Percentiles rank a stretch among this genome's conserved stretches.
phyloP scores from a whole-genome alignment of 768 basidiomycete species.

The Suillus paluster region DNA sequence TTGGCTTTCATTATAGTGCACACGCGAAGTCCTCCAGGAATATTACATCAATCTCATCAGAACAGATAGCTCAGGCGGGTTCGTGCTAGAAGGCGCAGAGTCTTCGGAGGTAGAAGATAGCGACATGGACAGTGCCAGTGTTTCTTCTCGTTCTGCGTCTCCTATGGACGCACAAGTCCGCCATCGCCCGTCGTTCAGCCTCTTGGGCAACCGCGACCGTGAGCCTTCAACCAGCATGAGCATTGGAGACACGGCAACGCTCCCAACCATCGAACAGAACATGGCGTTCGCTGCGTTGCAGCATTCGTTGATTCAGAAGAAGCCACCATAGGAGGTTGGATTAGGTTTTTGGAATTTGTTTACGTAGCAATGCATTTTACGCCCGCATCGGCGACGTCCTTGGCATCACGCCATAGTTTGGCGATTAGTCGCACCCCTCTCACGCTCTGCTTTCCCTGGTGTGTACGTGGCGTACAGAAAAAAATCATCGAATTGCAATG shows the following conservation, averaged over 20 bases:
- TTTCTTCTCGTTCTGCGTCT: slow-evolving; percentile 54
- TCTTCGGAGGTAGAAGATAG: slow-evolving; percentile 52
- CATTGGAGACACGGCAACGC: slow-evolving; percentile 41
- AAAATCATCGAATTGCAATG: too few relatives aligned
- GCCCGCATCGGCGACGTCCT: too few relatives aligned
- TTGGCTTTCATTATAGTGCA: slow-evolving; percentile 68
- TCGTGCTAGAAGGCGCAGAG: slow-evolving; percentile 51
- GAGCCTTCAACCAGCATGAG: slow-evolving; percentile 43
- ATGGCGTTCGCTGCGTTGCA: slow-evolving; percentile 80
- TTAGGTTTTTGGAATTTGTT: not conserved
- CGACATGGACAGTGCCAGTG: slow-evolving; percentile 56
- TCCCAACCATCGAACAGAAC: slow-evolving; percentile 74
- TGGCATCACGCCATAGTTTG: too few relatives aligned
- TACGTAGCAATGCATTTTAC: too few relatives aligned
- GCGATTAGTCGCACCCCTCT: too few relatives aligned
- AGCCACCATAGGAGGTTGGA: slow-evolving; percentile 5
- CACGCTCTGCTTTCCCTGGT: too few relatives aligned
- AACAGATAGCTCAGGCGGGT: slow-evolving; percentile 72
- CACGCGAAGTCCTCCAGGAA: slow-evolving; percentile 86
- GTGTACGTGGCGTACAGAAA: too few relatives aligned
- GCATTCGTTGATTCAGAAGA: slow-evolving; percentile 46
- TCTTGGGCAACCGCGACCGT: slow-evolving; percentile 34
- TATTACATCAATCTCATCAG: slow-evolving; percentile 94
- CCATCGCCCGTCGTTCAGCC: slow-evolving; percentile 31
- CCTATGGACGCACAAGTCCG: slow-evolving; percentile 38